phyloP scores from a whole-genome alignment of 352 stramenopile species.

The Phytopythium boreale region DNA sequence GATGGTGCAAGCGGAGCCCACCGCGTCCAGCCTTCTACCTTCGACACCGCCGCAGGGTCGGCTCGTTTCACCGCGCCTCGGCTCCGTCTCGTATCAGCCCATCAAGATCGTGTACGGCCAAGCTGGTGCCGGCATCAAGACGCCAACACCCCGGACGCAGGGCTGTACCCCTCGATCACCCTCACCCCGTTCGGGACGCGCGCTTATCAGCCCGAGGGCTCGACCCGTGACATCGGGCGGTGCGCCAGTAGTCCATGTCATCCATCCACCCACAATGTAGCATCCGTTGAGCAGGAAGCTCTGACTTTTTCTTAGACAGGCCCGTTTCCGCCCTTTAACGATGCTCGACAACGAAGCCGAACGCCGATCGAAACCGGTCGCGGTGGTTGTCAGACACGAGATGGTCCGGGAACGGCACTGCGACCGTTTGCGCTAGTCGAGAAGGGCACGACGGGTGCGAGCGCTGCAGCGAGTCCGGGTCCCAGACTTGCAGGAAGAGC shows the following conservation, averaged over 20 bases:
- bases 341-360: conserved; percentile 31
- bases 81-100: neutral
- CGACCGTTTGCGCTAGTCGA: conserved; percentile 22
- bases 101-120: conserved; percentile 4
- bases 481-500: conserved; percentile 55
- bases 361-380: conserved; percentile 24
- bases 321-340: neutral
- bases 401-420: conserved; percentile 30
- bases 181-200: neutral
- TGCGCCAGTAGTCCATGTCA: conserved; percentile 35
- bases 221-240: conserved; percentile 44
- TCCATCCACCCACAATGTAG: conserved; percentile 26
- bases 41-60: neutral
- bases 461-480: conserved; percentile 27
- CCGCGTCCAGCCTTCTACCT: neutral
- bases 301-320: neutral
- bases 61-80: neutral
- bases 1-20: conserved; percentile 13
- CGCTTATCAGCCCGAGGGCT: neutral
- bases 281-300: neutral
- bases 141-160: conserved; percentile 2
- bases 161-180: neutral
- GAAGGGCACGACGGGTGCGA: conserved; percentile 21
- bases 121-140: conserved; percentile 11
- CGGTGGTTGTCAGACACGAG: conserved; percentile 19